Conservation (phyloP, 176 grass and related monocot species). For the Paspalum notatum region DNA sequence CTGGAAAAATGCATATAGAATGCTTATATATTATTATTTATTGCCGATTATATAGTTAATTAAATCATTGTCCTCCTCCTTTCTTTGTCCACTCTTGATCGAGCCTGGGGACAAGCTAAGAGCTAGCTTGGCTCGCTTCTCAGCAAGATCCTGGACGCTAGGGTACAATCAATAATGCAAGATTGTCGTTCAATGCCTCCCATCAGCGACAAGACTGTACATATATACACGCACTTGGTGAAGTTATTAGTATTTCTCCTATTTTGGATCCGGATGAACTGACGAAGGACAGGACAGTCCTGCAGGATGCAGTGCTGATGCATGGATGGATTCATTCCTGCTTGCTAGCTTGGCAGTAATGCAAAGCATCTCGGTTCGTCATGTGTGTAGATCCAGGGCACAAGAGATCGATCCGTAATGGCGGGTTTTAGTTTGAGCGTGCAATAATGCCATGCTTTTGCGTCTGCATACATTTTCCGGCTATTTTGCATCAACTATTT, state of each 20-base stretch:
- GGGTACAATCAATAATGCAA: conserved; percentile 23
- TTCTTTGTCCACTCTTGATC: conserved; percentile 18
- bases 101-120: conserved; percentile 23
- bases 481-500: too few relatives aligned
- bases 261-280: conserved; percentile 35
- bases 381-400: conserved; percentile 4
- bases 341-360: conserved; percentile 26
- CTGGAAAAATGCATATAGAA: not conserved
- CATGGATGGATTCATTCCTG: conserved; percentile 24
- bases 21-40: not conserved
- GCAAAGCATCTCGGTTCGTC: conserved; percentile 3
- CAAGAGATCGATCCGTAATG: not conserved
- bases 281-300: conserved; percentile 35
- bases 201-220: not conserved
- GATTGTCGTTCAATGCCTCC: conserved; percentile 22
- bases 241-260: not conserved
- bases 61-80: not conserved
- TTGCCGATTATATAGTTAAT: too few relatives aligned
- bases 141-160: conserved; percentile 29
- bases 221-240: not conserved
- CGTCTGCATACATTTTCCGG: too few relatives aligned
- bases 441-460: not conserved
- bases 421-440: not conserved
- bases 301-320: conserved; percentile 2
- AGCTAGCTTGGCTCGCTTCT: not conserved